Evolutionary conservation across 2,329 filamentous ascomycete species (phyloP), one percentile per base, ranked within the genome.

Genomic region (Penicillium thymicola): DNA sequence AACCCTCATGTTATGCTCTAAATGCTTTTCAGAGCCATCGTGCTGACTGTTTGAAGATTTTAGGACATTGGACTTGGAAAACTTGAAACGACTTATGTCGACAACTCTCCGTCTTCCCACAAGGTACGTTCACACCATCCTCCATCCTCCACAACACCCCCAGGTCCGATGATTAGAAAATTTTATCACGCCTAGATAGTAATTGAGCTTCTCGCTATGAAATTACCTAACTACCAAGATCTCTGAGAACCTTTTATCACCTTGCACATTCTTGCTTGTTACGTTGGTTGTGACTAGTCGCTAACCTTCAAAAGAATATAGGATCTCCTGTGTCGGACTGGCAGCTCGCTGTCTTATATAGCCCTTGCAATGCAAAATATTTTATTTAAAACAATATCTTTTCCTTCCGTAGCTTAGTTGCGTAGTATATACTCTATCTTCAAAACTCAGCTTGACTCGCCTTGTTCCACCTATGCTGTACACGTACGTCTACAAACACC

Each of bases 191-290:
- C 81, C 81, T 87, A 88, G 85, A 88, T 86, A 86, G 84, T 86
- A 86, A 75, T 78, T 85, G 83, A 86, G 80, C 76, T 79, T 67
- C 73, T 36, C 78, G 78, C 77, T 65, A 78, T 86, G 83, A 85
- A 79, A 77, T 79, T 78, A 70, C 70, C 71, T 79, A 73, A 79
- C 80, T 82, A 86, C 84, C 84, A 86, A 86, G 84, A 86, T 86
- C 84, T 83, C 84, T 86, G 84, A 86, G 82, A 81, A 78, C 68
- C 58, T 59, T 62, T 59, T 62, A 43, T 49, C 54, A 60, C 55
- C 32, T 53, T 65, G 38, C 44, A 49, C 38, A 56, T 42, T 54
- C 60, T 55, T 59, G 37, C 57, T 56, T 61, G 53, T 54, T 55
- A 50, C 30, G 45, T 51, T 57, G 32, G 54, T 65, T 60, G 34